Evolutionary conservation across 23 red algal species (phyloP), one percentile per base, ranked within the genome.

Genomic region (Gracilaria gracilis): DNA sequence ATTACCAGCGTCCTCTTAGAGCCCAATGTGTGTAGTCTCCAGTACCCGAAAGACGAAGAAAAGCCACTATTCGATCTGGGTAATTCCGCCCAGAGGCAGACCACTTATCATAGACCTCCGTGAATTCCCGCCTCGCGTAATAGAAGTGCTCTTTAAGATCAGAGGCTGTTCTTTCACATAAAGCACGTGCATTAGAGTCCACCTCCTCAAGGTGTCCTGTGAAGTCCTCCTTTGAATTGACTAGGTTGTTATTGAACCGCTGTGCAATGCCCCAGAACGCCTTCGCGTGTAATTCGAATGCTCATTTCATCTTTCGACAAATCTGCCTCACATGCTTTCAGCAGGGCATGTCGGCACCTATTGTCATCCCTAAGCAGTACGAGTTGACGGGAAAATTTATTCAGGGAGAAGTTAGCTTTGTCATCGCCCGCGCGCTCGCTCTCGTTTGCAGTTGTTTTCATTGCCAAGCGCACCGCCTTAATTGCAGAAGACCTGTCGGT

Each of bases 11-110:
- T 21, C 13, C 69, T 40, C 37, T 75, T 75, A 1, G 69, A 75
- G 1, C 44, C 37, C 42, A 46, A 9, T 9, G 0, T 9, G 0
- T 44, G 34, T 44, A 46, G 37, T 47, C 69, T 75, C 69, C 69
- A 25, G 42, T 75, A n/a, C 69, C 25, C 1, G 69, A 24, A 21
- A 44, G 29, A 9, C 20, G 1, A 0, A 75, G 9, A 47, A 75
- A 75, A 23, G 29, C 37, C 13, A 25, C 36, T 2, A 75, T 46
- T 27, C 39, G 77, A 40, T 16, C 9, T 32, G 49, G 47, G 33
- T 59, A 48, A 28, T 81, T 81, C 28, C 59, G 77, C 42, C 77
- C 77, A 58, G 77, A 57, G 50, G 57, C 51, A 61, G 49, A 57
- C 50, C 77, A 59, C 50, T 49, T 57, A 11, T 81, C 57, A 3